Conservation (phyloP, 176 grass and related monocot genomes). For the Thalia dealbata region DNA sequence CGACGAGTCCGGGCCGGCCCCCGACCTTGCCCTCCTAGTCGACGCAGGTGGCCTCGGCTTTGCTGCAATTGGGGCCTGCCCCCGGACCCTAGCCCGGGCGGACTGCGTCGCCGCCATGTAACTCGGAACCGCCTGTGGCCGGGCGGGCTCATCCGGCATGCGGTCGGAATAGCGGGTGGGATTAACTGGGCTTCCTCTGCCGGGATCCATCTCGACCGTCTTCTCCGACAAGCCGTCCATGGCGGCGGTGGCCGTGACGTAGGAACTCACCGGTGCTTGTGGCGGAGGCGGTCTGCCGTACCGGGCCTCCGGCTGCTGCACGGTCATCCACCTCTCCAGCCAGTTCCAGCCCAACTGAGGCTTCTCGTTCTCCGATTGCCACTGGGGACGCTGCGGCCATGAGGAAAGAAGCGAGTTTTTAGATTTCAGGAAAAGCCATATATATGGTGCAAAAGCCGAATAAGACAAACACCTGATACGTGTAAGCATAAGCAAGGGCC, state of each 20-base stretch:
- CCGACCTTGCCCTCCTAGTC: not conserved
- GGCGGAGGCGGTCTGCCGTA: not conserved
- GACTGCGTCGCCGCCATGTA: slow-evolving; percentile 88
- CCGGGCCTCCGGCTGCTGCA: slow-evolving; percentile 11
- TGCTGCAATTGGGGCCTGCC: not conserved
- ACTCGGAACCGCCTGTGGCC: slow-evolving; percentile 28
- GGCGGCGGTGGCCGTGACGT: slow-evolving; percentile 20
- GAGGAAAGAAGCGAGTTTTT: not conserved
- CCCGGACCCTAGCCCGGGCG: slow-evolving; percentile 51
- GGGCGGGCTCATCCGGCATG: not conserved
- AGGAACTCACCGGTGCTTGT: slow-evolving; percentile 5
- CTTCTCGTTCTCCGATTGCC: slow-evolving; percentile 18
- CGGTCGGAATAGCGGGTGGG: slow-evolving; percentile 10
- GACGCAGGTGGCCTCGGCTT: not conserved
- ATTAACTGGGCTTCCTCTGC: slow-evolving; percentile 15
- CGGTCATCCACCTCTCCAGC: slow-evolving; percentile 40
- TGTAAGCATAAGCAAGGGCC: slow-evolving; percentile 38
- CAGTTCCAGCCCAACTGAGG: slow-evolving; percentile 50
- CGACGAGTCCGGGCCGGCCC: slow-evolving; percentile 21
- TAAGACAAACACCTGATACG: slow-evolving; percentile 19
- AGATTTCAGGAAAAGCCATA: not conserved
- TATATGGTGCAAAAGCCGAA: no score
- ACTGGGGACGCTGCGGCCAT: slow-evolving; percentile 14
- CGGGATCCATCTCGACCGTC: slow-evolving; percentile 56
- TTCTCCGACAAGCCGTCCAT: slow-evolving; percentile 56